phyloP scores from a whole-genome alignment of 1,284 basidiomycete genomes.

The Marasmius oreades region DNA sequence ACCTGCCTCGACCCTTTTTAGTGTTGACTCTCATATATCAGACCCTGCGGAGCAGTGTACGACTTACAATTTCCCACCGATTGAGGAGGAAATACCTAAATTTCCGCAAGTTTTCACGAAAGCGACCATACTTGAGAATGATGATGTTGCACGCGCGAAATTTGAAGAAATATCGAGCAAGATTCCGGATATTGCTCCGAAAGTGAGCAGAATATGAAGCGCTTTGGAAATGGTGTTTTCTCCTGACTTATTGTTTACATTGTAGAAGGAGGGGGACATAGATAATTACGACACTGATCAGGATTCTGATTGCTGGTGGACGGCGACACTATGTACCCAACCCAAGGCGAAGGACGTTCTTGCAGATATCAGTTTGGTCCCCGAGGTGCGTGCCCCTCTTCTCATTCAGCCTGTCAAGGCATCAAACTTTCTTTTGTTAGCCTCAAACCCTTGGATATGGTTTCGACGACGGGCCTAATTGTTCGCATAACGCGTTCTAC shows the following conservation, averaged over 20 bases:
- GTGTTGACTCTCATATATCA: too few relatives aligned
- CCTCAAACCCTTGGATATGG: slow-evolving; percentile 60
- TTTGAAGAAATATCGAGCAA: neutral
- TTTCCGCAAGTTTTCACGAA: neutral
- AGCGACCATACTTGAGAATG: neutral
- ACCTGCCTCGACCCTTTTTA: neutral
- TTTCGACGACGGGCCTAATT: slow-evolving; percentile 76
- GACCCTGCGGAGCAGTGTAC: neutral
- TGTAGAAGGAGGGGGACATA: neutral
- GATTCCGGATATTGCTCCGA: neutral
- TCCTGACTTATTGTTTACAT: too few relatives aligned
- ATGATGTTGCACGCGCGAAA: neutral
- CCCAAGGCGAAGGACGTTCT: neutral
- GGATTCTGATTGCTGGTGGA: slow-evolving; percentile 1
- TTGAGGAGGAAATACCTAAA: neutral
- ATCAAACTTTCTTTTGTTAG: slow-evolving; percentile 20
- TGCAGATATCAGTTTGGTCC: neutral
- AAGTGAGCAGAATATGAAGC: neutral
- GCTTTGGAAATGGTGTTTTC: neutral
- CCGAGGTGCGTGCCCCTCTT: neutral
- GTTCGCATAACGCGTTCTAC: slow-evolving; percentile 62
- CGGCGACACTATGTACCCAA: neutral
- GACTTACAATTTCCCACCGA: neutral
- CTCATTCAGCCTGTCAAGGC: neutral
- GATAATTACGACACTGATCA: neutral